Conservation (phyloP, 805 yeast genomes). For the Peterozyma xylosa region DNA sequence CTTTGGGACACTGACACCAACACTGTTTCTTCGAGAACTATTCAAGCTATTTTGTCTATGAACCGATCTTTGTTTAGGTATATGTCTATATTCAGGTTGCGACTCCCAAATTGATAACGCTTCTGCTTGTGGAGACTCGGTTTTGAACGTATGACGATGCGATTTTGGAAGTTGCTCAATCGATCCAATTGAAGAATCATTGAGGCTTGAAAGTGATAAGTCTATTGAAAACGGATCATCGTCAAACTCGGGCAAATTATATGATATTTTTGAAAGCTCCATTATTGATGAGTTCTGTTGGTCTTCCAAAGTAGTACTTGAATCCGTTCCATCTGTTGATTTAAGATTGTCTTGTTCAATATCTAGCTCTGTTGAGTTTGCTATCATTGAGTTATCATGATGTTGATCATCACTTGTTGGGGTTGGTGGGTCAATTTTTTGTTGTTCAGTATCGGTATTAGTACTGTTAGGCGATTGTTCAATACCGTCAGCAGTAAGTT, state of each 20-base stretch:
- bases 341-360: conserved; percentile 20
- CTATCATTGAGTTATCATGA: conserved; percentile 17
- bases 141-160: conserved; percentile 9
- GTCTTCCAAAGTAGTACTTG: conserved; percentile 7
- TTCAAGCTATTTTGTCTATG: too few relatives aligned
- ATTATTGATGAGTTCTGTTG: neutral
- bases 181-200: neutral
- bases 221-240: conserved; percentile 28
- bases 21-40: too few relatives aligned
- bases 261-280: conserved; percentile 1
- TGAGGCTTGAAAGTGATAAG: neutral
- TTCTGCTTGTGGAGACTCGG: conserved; percentile 20
- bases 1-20: too few relatives aligned
- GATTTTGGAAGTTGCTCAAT: neutral
- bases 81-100: conserved; percentile 18
- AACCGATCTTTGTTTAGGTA: conserved; percentile 5
- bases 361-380: conserved; percentile 34
- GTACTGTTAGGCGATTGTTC: too few relatives aligned
- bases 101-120: conserved; percentile 25
- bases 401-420: neutral
- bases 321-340: conserved; percentile 2
- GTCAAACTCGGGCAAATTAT: conserved; percentile 29
- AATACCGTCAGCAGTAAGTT: neutral
- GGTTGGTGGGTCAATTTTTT: too few relatives aligned
- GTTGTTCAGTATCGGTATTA: too few relatives aligned